Percentiles rank a stretch among this genome's conserved stretches.
These are phyloP conservation scores for Fomes fomentarius DNA, from an alignment of 1,284 basidiomycete species.

Conservation along the genomic window DNA sequence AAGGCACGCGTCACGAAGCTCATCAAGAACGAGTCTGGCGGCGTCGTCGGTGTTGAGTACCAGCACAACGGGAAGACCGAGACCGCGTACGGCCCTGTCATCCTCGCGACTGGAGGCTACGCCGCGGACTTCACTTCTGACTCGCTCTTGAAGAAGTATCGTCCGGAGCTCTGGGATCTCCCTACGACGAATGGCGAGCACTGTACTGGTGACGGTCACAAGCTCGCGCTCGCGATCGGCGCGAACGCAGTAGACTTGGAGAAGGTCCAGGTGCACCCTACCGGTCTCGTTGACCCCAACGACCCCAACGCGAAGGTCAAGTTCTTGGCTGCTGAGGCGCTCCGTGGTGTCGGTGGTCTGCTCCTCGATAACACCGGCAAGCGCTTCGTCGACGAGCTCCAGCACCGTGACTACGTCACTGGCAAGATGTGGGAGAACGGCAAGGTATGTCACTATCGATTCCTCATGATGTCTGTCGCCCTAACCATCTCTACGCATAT, in stretches of 20 bases:
- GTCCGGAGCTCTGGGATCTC: constrained; percentile 90
- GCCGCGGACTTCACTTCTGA: constrained; percentile 92
- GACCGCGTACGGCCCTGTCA: constrained; percentile 86
- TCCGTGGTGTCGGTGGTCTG: constrained; percentile 95
- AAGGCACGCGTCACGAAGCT: constrained; percentile 90
- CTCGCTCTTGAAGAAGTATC: constrained; percentile 88
- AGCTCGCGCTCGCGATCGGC: constrained; percentile 88
- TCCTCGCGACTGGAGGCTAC: constrained; percentile 97
- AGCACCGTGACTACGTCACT: constrained; percentile 95
- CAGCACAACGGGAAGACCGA: constrained; percentile 77
- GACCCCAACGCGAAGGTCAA: constrained; percentile 93
- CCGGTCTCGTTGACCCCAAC: constrained; percentile 96
- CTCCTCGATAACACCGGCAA: constrained; percentile 90
- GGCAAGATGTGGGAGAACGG: constrained; percentile 95
- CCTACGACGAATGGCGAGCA: constrained; percentile 97
- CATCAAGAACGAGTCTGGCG: constrained; percentile 79
- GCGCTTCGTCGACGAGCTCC: constrained; percentile 96
- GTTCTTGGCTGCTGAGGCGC: constrained; percentile 96
- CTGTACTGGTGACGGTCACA: constrained; percentile 95
- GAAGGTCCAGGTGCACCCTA: constrained; percentile 97
- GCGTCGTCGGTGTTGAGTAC: constrained; percentile 89
- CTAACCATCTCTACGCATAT: not conserved
- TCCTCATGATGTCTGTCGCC: not conserved
- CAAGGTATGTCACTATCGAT: constrained; percentile 55
- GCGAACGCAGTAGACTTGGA: constrained; percentile 92